A percentile compares a stretch with the other conserved stretches of the same genome.
phyloP scores from a whole-genome alignment of 2,329 filamentous ascomycete species.

The Orbilia quercus region DNA sequence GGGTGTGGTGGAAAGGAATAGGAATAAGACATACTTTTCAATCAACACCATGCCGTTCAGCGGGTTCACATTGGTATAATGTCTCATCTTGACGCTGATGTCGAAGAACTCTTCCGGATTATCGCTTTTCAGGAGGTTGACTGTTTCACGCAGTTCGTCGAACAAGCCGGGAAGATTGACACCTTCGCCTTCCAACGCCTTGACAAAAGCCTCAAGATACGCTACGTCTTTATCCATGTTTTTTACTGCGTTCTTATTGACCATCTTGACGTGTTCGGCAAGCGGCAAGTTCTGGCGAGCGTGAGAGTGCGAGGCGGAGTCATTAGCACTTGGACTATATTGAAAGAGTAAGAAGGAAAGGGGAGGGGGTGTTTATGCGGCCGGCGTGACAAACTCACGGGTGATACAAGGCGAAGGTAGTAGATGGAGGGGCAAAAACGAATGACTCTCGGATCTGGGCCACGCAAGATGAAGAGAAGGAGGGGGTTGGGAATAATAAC shows the following conservation, averaged over 20 bases:
- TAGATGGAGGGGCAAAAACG: slow-evolving; percentile 17
- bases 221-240: slow-evolving; percentile 84
- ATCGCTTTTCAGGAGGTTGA: slow-evolving; percentile 82
- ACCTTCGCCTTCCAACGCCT: slow-evolving; percentile 76
- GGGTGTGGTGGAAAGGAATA: slow-evolving; percentile 8
- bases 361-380: too few species aligned
- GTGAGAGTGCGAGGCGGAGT: slow-evolving; percentile 35
- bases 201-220: slow-evolving; percentile 86
- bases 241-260: slow-evolving; percentile 85
- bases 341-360: too few species aligned
- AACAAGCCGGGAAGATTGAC: slow-evolving; percentile 82
- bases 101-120: slow-evolving; percentile 99
- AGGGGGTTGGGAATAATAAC: slow-evolving; percentile 58
- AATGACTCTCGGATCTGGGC: slow-evolving; percentile 16
- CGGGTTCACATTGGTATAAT: slow-evolving; percentile 91
- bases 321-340: slow-evolving; percentile 46
- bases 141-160: slow-evolving; percentile 92
- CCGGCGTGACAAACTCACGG: slow-evolving; percentile 56
- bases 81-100: slow-evolving; percentile 86
- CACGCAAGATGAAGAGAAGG: slow-evolving; percentile 21
- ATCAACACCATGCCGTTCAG: slow-evolving; percentile 86
- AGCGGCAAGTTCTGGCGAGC: slow-evolving; percentile 76
- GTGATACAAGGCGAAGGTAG: slow-evolving; percentile 57
- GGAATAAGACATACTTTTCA: slow-evolving; percentile 77
- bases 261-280: slow-evolving; percentile 80